A percentile compares a stretch with the other conserved stretches of the same genome.
phyloP scores from a whole-genome alignment of 805 yeast genomes.

The Teunomyces pallodes region DNA sequence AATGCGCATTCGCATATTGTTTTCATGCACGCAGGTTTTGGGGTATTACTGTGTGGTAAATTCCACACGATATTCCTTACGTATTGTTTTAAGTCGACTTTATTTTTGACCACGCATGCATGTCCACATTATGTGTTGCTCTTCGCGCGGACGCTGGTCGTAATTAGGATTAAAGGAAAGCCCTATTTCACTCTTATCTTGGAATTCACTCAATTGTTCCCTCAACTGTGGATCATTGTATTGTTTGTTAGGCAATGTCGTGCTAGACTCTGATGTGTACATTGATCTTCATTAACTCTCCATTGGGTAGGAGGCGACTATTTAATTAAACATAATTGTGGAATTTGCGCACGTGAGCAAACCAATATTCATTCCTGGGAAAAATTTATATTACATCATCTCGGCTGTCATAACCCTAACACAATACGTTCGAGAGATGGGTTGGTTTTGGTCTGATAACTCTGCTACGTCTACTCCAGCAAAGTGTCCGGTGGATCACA shows the following conservation, averaged over 20 bases:
- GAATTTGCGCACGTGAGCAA: background rate
- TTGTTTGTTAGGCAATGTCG: too few relatives aligned
- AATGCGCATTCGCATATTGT: background rate
- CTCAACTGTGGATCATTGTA: too few relatives aligned
- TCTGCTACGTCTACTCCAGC: constrained; percentile 7
- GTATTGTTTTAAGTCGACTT: background rate
- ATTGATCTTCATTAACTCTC: too few relatives aligned
- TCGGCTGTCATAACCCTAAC: background rate
- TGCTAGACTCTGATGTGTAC: too few relatives aligned
- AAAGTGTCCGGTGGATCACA: constrained; percentile 44
- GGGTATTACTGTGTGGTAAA: background rate
- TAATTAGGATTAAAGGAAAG: background rate
- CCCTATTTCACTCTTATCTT: too few relatives aligned
- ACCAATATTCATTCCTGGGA: background rate
- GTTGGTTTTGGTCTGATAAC: constrained; percentile 83
- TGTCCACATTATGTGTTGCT: background rate
- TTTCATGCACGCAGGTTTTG: background rate
- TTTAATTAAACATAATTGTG: background rate
- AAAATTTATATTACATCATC: constrained; percentile 1
- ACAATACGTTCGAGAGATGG: constrained; percentile 46
- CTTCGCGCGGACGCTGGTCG: background rate
- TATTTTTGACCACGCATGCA: background rate
- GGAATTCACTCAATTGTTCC: too few relatives aligned
- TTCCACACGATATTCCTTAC: too few relatives aligned
- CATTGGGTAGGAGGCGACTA: too few relatives aligned